Conservation (phyloP, 352 stramenopile species). For the Phytophthora megakarya region DNA sequence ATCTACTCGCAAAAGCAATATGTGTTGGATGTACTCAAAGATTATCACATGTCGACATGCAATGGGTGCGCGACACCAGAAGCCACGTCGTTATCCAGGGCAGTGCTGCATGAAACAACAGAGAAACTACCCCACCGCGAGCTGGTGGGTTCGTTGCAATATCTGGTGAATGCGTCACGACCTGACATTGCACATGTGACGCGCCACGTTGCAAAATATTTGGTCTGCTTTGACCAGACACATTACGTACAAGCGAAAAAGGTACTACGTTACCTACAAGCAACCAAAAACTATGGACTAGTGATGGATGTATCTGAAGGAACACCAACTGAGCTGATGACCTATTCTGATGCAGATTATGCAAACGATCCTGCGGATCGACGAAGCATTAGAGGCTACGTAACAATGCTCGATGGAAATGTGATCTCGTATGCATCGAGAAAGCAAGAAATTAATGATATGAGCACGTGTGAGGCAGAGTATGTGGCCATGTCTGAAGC, state of each 20-base stretch:
- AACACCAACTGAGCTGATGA: background rate
- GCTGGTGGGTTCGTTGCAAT: slow-evolving; percentile 8
- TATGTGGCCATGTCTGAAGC: slow-evolving; percentile 34
- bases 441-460: slow-evolving; percentile 4
- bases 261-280: slow-evolving; percentile 11
- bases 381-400: background rate
- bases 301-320: slow-evolving; percentile 4
- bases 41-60: too few species aligned
- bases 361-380: background rate
- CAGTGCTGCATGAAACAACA: slow-evolving; percentile 1
- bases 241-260: slow-evolving; percentile 1
- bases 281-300: slow-evolving; percentile 2
- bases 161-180: slow-evolving; percentile 4
- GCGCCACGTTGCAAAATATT: background rate
- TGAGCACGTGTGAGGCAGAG: background rate
- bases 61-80: too few species aligned
- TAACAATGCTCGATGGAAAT: slow-evolving; percentile 3
- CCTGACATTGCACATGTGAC: slow-evolving; percentile 3
- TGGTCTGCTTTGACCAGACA: background rate
- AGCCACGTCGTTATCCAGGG: background rate
- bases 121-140: slow-evolving; percentile 8
- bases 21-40: too few species aligned
- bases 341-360: slow-evolving; percentile 9
- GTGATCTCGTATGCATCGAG: background rate
- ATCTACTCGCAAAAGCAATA: too few species aligned